Evolutionary conservation across 257 asterid species (phyloP), one percentile per base, ranked within the genome.

Genomic region (Buddleja alternifolia): DNA sequence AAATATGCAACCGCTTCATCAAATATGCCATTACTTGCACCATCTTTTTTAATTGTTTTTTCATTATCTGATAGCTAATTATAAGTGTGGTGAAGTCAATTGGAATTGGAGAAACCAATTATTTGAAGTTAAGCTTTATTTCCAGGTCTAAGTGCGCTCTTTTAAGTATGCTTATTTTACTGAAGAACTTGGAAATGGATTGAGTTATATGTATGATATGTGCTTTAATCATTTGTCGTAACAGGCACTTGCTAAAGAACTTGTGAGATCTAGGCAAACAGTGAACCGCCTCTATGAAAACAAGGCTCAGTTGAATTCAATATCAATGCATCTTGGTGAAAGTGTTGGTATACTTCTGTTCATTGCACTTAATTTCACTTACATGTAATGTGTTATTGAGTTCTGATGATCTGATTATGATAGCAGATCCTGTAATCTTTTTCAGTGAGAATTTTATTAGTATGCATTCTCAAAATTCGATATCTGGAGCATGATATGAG

Each of bases 251-350:
- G 97, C 99, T 4, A 89, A 86, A 82, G 99, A 94, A 80, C 66
- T 90, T 25, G 96, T 93, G 89, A 86, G 95, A 73, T 90, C 98
- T 12, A 85, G 83, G 64, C 83, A 75, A 58, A 83, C 95, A 19
- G 97, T 93, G 77, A 82, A 93, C 67, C 95, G 97, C 23, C 86
- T 93, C 46, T 79, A 90, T 41, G 97, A 93, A 73, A 93, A 93
- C 78, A 93, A 90, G 83, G 98, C 98, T 19, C 98, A 93, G 82
- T 72, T 93, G 91, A 93, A 90, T 71, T 93, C 97, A 23, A 81
- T 90, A 71, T 93, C 98, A 36, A 90, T 93, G 98, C 98, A 93
- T 78, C 91, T 93, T n/a, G 98, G 98, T 65, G 98, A 93, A 83
- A 90, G 93, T 75, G 93, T 93, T 23, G 98, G 96, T 93, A 86